Evolutionary conservation across 2,329 filamentous ascomycete species (phyloP), one percentile per base, ranked within the genome.

Genomic region (Aphanocladium album): DNA sequence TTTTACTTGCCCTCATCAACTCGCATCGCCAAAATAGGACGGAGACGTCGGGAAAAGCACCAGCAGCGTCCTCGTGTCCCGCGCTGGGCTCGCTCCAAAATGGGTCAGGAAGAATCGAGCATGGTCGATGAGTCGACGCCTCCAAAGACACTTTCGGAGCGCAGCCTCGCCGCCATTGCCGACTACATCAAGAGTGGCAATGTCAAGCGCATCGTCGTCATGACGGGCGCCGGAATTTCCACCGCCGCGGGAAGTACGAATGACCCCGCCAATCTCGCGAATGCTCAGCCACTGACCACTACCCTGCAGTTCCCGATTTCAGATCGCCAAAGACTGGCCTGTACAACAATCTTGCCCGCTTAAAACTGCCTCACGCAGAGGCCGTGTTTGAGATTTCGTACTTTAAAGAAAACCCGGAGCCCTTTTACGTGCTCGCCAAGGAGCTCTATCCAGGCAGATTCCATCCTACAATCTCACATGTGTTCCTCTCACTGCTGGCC

Each of bases 361-460:
- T 98, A 35, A 86, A 96, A 62, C 83, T 99, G 0, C 93, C 93
- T 0, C 88, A 93, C 68, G 89, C 93, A 23, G 92, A 98, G 76
- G 93, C 91, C 37, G 91, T 98, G 49, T 98, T 99, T 75, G 92
- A 96, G 70, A 93, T 99, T 65, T 80, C 80, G 62, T 99, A 90
- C 79, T 99, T 99, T 77, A 83, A 88, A 63, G 71, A 87, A 47
- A 89, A 96, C 65, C 95, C 95, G 0, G 80, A 87, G 35, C 93
- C 95, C 0, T 99, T 99, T 78, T 99, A 98, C 74, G 85, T 90
- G 1, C 83, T 99, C 39, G 93, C 93, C 16, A 89, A 89, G 68
- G 95, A 98, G 75, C 82, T 99, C 4, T 96, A 96, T 70, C 95
- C 95, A 0, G 93, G 93, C 19, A 89, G 89, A 68, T 97, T 90